These are phyloP conservation scores for Coemansia sp. DNA, from an alignment of 192 early-diverging fungal genomes.

Conservation along the genomic window DNA sequence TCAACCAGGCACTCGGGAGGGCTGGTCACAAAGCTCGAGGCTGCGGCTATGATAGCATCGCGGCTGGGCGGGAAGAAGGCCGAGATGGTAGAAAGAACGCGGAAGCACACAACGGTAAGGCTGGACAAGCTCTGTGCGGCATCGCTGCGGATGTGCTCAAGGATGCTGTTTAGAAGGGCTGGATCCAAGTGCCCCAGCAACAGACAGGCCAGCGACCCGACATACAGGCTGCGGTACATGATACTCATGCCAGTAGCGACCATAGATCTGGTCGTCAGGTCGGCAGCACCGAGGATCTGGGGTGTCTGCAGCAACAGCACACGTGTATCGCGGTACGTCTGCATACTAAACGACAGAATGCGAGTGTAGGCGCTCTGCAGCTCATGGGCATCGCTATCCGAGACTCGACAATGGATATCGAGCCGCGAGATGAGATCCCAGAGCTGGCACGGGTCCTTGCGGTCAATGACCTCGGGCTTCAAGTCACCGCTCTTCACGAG, in stretches of 20 bases:
- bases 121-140: slow-evolving; percentile 18
- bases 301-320: neutral
- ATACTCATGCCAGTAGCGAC: slow-evolving; percentile 14
- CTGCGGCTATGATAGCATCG: slow-evolving; percentile 7
- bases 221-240: slow-evolving; percentile 35
- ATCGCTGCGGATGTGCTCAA: slow-evolving; percentile 31
- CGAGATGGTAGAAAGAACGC: slow-evolving; percentile 31
- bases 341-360: slow-evolving; percentile 31
- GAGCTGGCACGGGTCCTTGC: slow-evolving; percentile 29
- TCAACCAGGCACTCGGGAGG: slow-evolving; percentile 24
- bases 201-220: slow-evolving; percentile 29
- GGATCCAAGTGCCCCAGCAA: slow-evolving; percentile 23
- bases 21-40: slow-evolving; percentile 26
- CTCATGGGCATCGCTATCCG: slow-evolving; percentile 5
- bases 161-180: slow-evolving; percentile 13
- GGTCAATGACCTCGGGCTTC: slow-evolving; percentile 6
- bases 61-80: slow-evolving; percentile 30
- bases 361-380: slow-evolving; percentile 21
- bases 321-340: slow-evolving; percentile 20
- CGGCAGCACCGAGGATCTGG: neutral
- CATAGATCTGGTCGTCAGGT: slow-evolving; percentile 4
- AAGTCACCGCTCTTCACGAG: slow-evolving; percentile 24
- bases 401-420: neutral
- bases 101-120: slow-evolving; percentile 41
- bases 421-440: slow-evolving; percentile 39